Evolutionary conservation across 1,284 basidiomycete genomes (phyloP), one percentile per base, ranked within the genome.

Genomic region (Sanghuangporus baumii): DNA sequence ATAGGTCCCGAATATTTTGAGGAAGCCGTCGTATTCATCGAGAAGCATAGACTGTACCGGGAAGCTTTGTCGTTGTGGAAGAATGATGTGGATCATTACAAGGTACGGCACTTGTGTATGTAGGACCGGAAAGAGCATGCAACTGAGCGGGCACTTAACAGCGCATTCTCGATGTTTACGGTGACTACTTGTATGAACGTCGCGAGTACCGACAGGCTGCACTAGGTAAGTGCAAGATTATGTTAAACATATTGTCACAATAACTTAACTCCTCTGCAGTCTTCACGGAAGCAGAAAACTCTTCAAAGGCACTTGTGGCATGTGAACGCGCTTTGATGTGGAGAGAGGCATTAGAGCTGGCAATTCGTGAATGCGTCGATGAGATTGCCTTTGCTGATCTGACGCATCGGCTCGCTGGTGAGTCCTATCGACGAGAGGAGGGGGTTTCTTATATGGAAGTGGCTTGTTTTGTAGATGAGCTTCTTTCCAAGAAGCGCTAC

Each of bases 281-380:
- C 0, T 96, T 94, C 74, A 73, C 83, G 0, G 82, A 92, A 64
- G 90, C 90, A 2, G 72, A 75, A 2, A 80, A 84, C 62, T 72
- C 78, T 0, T 72, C 78, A 7, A 93, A 93, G 65, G 93, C 94
- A 0, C 87, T 97, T 81, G 80, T 89, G 14, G 87, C 94, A 0
- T 87, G 93, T 68, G 93, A 96, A 73, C 89, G 88, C 63, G 90
- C 91, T 0, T 78, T 94, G 31, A 85, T 91, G 50, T 98, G 96
- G 95, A 86, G 90, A 68, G 93, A 95, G 68, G 78, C 96, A 0
- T 96, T 98, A 72, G 86, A 90, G n/a, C 76, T 96, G 18, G 90
- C 90, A 1, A 68, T 83, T 66, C 75, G 77, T 67, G 73, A 77
- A 68, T 68, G 76, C 12, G 65, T 79, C 14, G 62, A 77, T 0